Evolutionary conservation across 768 basidiomycete species (phyloP), one percentile per base, ranked within the genome.

Genomic region (Hydnum rufescens): DNA sequence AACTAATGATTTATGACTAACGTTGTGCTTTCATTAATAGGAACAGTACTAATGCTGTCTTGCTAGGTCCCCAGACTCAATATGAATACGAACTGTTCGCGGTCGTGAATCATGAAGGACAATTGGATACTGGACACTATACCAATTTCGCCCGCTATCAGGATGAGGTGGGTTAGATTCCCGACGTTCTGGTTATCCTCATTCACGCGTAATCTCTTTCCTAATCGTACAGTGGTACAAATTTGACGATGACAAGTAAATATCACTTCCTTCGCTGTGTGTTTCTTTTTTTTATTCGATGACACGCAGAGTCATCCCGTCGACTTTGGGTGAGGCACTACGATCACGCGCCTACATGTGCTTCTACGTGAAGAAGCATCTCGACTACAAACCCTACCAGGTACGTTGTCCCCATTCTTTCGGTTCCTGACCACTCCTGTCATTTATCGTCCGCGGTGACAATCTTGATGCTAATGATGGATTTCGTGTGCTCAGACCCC

Each of bases 91-190:
- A 93, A 61, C 74, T 96, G 2, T 88, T 90, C 60, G 82, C 85
- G 25, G 88, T 95, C 34, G 82, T 97, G 54, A 89, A 85, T 58
- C 90, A 96, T 63, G 88, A 95, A 64, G 92, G 92, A 3, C 82
- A 84, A 63, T 77, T 95, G 60, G 81, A 92, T 63, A 93, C 87
- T 52, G 93, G 92, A 0, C 93, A 97, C 60, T 97, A 95, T 64
- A 89, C 82, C 28, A 84, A 82, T 62, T 90, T 74, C 63, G 80
- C 83, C 16, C 74, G 86, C 25, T 87, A 78, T 59, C 75, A 80
- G 53, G 82, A 93, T 60, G 87, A 89, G 68, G 82, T 86, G 57
- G 55, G 80, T 67, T 44, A 28, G 23, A 18, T 4, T n/a, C 16
- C 26, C n/a, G 23, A 22, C 54, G 28, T 13, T 13, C 44, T 16